Percentiles rank a stretch among this genome's conserved stretches.
These are phyloP conservation scores for Monilinia vaccinii-corymbosi DNA, from an alignment of 2,329 filamentous ascomycete genomes.

Conservation along the genomic window DNA sequence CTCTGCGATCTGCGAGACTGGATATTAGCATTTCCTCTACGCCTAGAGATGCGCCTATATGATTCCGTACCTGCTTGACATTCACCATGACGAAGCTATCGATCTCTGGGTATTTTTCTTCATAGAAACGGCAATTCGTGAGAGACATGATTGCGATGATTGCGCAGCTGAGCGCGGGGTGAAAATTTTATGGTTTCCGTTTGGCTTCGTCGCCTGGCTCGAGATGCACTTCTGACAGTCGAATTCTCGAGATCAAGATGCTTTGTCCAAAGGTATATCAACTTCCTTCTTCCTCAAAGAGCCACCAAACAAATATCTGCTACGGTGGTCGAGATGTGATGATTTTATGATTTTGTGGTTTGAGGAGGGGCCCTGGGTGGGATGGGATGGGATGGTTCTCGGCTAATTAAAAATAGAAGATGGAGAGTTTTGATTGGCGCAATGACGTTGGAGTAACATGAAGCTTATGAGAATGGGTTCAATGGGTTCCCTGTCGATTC, in stretches of 20 bases:
- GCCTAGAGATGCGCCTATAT: not conserved
- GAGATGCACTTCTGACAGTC: not conserved
- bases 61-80: conserved; percentile 74
- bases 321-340: not conserved
- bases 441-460: not conserved
- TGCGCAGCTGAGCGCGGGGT: conserved; percentile 17
- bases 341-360: not conserved
- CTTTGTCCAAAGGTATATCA: conserved; percentile 3
- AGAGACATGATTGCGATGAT: conserved; percentile 70
- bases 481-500: not conserved
- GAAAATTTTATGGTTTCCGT: conserved; percentile 1
- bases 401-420: conserved; percentile 4
- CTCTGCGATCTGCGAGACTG: conserved; percentile 69
- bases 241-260: not conserved
- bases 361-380: conserved; percentile 9
- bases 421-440: conserved; percentile 4
- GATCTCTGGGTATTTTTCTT: conserved; percentile 96
- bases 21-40: conserved; percentile 8
- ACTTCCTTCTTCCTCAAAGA: not conserved
- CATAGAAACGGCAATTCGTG: conserved; percentile 94
- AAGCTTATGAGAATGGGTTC: not conserved
- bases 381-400: not conserved
- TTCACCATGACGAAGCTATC: conserved; percentile 99
- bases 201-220: conserved; percentile 3
- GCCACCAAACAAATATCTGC: conserved; percentile 7